Evolutionary conservation across 495 filamentous ascomycete species (phyloP).

Genomic region (Talaromyces stipitatus): DNA sequence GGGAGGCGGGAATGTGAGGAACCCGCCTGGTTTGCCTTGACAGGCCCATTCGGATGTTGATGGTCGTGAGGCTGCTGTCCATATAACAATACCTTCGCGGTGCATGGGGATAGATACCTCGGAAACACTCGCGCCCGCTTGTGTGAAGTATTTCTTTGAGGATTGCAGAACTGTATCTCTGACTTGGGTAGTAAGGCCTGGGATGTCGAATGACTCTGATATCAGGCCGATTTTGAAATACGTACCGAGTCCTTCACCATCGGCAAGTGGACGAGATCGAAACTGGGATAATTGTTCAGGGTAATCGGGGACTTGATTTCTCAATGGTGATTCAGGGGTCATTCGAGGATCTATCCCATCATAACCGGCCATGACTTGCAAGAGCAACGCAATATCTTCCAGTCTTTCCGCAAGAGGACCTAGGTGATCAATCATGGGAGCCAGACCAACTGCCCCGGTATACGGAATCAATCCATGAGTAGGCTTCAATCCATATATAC

Average conservation of each 20-base stretch:
- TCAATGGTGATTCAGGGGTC: constrained; percentile 19
- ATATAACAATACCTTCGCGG: constrained; percentile 32
- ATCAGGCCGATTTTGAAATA: constrained; percentile 19
- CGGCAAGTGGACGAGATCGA: not conserved
- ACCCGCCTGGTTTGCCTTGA: constrained; percentile 21
- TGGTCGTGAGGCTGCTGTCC: constrained; percentile 33
- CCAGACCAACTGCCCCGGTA: constrained; percentile 31
- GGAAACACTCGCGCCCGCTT: constrained; percentile 39
- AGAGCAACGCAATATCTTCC: constrained; percentile 42
- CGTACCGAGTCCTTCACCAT: not conserved
- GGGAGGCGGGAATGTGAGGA: constrained; percentile 16
- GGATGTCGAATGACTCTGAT: constrained; percentile 34
- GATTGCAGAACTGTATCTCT: constrained; percentile 29
- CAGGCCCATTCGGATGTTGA: constrained; percentile 23
- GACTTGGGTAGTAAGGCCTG: constrained; percentile 32
- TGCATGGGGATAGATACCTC: constrained; percentile 47
- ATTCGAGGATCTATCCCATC: constrained; percentile 49
- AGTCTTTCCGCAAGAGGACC: constrained; percentile 42
- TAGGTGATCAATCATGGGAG: constrained; percentile 38
- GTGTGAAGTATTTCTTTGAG: constrained; percentile 28
- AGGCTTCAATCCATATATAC: constrained; percentile 36
- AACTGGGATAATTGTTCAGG: not conserved
- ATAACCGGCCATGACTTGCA: constrained; percentile 44
- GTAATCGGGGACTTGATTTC: constrained; percentile 23
- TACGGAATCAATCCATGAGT: constrained; percentile 46